Conservation (phyloP, 2,329 filamentous ascomycete species). For the Nigrospora sphaerica region DNA sequence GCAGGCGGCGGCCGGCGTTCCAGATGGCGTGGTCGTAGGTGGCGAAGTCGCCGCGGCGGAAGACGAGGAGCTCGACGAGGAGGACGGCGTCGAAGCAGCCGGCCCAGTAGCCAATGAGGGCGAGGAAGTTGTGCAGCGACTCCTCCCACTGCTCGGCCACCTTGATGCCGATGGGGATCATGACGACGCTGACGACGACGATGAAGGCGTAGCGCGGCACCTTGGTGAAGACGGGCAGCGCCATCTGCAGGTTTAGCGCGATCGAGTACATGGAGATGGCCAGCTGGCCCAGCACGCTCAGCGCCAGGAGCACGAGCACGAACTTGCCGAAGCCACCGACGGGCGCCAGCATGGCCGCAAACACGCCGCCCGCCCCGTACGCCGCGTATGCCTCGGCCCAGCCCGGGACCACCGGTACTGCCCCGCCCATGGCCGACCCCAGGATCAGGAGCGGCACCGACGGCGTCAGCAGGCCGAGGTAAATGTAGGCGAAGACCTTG, state of each 20-base stretch:
- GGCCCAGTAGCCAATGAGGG: slow-evolving; percentile 38
- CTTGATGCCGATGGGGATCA: slow-evolving; percentile 32
- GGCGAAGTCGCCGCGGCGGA: slow-evolving; percentile 35
- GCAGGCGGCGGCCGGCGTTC: slow-evolving; percentile 37
- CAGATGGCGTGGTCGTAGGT: slow-evolving; percentile 40
- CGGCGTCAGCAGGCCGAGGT: slow-evolving; percentile 42
- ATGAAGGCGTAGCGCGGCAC: slow-evolving; percentile 34
- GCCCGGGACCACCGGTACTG: slow-evolving; percentile 10
- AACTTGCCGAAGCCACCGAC: slow-evolving; percentile 28
- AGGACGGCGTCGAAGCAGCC: slow-evolving; percentile 33
- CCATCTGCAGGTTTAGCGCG: slow-evolving; percentile 31
- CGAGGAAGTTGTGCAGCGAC: slow-evolving; percentile 36
- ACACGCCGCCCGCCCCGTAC: slow-evolving; percentile 13
- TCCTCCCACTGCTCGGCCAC: slow-evolving; percentile 31
- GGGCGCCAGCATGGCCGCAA: slow-evolving; percentile 14
- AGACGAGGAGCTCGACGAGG: slow-evolving; percentile 38
- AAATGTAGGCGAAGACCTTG: slow-evolving; percentile 40
- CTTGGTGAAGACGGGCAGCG: slow-evolving; percentile 27
- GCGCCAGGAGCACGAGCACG: slow-evolving; percentile 26
- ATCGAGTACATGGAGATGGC: slow-evolving; percentile 30
- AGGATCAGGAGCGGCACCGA: slow-evolving; percentile 41
- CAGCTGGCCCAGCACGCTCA: slow-evolving; percentile 29
- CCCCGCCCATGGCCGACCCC: slow-evolving; percentile 16
- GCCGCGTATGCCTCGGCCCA: slow-evolving; percentile 14
- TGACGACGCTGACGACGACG: slow-evolving; percentile 28